phyloP scores from a whole-genome alignment of 495 filamentous ascomycete genomes.

The Oleoguttula mirabilis region DNA sequence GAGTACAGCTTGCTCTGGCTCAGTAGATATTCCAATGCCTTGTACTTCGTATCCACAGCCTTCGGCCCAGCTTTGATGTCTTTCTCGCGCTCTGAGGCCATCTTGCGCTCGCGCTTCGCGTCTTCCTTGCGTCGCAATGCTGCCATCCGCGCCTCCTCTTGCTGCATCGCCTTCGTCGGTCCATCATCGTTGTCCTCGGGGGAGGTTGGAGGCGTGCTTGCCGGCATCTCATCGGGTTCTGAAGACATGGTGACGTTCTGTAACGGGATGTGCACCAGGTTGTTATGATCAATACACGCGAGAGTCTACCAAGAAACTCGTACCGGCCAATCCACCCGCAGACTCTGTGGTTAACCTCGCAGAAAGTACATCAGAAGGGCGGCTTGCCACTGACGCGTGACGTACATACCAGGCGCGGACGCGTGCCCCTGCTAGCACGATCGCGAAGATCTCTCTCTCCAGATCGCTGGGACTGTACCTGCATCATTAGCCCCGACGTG shows the following conservation, averaged over 20 bases:
- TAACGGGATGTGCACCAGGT: too few relatives aligned
- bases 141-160: constrained; percentile 42
- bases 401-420: too few relatives aligned
- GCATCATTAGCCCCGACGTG: too few relatives aligned
- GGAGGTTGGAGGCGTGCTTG: constrained; percentile 22
- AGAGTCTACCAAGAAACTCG: too few relatives aligned
- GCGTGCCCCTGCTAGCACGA: too few relatives aligned
- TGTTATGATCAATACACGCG: too few relatives aligned
- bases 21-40: constrained; percentile 37
- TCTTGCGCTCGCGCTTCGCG: constrained; percentile 37
- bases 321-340: too few relatives aligned
- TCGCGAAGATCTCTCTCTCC: too few relatives aligned
- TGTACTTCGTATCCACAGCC: constrained; percentile 39
- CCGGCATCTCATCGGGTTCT: constrained; percentile 7
- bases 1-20: constrained; percentile 37
- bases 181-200: constrained; percentile 10
- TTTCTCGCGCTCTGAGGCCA: constrained; percentile 36
- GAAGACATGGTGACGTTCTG: constrained; percentile 14
- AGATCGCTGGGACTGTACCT: too few relatives aligned
- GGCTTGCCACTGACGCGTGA: too few relatives aligned
- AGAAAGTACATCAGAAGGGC: too few relatives aligned
- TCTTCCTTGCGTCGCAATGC: constrained; percentile 36
- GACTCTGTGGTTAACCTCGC: too few relatives aligned
- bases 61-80: constrained; percentile 37
- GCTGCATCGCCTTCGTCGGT: constrained; percentile 31